Conservation (phyloP, 177 flowering plant species). For the Vitis hybrid region DNA sequence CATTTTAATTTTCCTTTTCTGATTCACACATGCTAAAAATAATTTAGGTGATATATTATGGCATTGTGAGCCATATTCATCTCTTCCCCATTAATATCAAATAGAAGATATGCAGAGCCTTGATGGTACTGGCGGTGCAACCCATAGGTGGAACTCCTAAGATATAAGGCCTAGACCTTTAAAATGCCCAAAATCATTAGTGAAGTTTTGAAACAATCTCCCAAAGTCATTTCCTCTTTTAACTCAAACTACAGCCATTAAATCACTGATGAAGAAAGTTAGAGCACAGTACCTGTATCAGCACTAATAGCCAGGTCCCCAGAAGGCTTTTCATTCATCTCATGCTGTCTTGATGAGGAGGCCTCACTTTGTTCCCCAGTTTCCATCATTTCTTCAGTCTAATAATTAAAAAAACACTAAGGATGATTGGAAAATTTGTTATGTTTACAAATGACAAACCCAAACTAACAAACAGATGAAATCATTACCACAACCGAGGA, state of each 20-base stretch:
- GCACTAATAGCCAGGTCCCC: not conserved
- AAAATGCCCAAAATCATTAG: too few species aligned
- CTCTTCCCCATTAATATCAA: too few species aligned
- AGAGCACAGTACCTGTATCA: not conserved
- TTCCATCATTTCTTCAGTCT: not conserved
- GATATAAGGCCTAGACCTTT: too few species aligned
- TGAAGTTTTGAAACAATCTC: not conserved
- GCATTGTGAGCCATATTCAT: too few species aligned
- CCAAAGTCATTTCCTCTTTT: not conserved
- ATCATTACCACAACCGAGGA: not conserved
- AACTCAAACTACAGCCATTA: not conserved
- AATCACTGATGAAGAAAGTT: not conserved
- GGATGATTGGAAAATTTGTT: not conserved
- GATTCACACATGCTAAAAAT: too few species aligned
- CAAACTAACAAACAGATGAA: not conserved
- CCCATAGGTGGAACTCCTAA: too few species aligned
- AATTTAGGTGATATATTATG: too few species aligned
- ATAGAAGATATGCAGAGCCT: too few species aligned
- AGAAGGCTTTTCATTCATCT: not conserved
- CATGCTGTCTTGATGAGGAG: not conserved
- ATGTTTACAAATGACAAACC: not conserved
- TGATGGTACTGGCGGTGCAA: too few species aligned
- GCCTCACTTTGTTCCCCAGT: not conserved
- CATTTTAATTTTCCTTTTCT: too few species aligned
- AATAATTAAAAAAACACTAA: not conserved